phyloP scores from a whole-genome alignment of 176 grass and related monocot genomes.

The Hyparrhenia diplandra region DNA sequence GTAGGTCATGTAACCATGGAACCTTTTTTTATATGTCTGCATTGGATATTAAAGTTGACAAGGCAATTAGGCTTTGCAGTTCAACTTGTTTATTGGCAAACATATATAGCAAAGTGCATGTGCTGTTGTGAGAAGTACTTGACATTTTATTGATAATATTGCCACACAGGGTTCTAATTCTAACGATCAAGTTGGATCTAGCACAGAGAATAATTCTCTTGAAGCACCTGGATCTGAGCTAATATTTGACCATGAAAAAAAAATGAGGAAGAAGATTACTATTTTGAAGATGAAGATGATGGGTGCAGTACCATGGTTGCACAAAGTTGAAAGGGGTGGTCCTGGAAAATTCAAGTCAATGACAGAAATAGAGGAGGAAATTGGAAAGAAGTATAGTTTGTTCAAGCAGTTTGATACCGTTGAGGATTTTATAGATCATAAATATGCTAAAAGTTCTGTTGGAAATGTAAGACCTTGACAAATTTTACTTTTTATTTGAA shows the following conservation, averaged over 20 bases:
- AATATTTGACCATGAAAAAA: constrained; percentile 23
- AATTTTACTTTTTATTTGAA: background rate
- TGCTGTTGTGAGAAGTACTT: background rate
- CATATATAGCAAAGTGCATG: background rate
- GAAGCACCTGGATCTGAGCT: constrained; percentile 24
- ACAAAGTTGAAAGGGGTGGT: constrained; percentile 8
- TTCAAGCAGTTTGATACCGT: constrained; percentile 92
- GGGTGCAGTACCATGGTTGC: constrained; percentile 54
- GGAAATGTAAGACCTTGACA: constrained; percentile 41
- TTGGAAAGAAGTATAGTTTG: constrained; percentile 59
- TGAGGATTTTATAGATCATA: constrained; percentile 68
- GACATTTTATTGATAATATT: background rate
- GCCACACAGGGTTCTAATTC: constrained; percentile 37
- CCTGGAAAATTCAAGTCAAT: constrained; percentile 40
- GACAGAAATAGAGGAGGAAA: constrained; percentile 63
- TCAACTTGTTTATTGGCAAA: background rate
- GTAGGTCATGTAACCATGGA: background rate
- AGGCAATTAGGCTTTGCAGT: background rate
- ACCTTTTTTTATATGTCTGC: background rate
- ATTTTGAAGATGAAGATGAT: constrained; percentile 46
- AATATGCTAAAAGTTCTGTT: constrained; percentile 39
- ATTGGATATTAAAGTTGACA: background rate
- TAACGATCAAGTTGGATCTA: constrained; percentile 36
- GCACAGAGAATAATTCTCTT: constrained; percentile 33
- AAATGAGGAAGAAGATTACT: constrained; percentile 60